Base-by-base conservation (phyloP, 345 rosid genomes). In the Gossypium thurberi region DNA sequence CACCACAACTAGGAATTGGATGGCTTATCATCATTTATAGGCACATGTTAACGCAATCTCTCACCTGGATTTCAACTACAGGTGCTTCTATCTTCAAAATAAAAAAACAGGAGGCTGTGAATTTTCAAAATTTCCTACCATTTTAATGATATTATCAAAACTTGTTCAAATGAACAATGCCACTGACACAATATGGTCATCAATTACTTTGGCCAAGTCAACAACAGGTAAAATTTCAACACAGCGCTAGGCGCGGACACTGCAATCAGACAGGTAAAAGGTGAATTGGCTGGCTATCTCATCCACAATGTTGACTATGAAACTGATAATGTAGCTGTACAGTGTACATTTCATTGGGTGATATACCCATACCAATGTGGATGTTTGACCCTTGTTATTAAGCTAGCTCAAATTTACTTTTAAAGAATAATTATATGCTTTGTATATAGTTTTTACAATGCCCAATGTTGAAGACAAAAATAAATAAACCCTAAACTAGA, bases 401-500 rank as follows among this genome's bases (percentile, higher is more conserved):
- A 63, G 13, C 67, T 40, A 40, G 47, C 10, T 37, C 48, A 17
- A 40, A 37, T 17, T 40, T 37, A 21, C 12, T 17, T 6, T 0
- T 21, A 46, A 65, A 65, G 55, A 65, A 65, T 47, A 65, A 21
- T 44, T 48, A 67, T 48, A 26, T 67, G 21, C 43, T 50, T 48
- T 68, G 23, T 47, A 46, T 51, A 50, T 50, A 28, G 28, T 50
- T 51, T 69, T 51, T 51, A 69, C 60, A 69, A 17, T 52, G 47
- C 60, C 60, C 72, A 33, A 2, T 51, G 60, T 51, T 68, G 44
- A 28, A 51, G n/a, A 51, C 47, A 42, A 52, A 69, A 69, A 69
- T 10, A 69, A 69, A 50, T 50, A 51, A 69, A 51, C 72, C 72
- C 72, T 69, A 69, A 28, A 10, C 60, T 51, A n/a, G n/a, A 17